Evolutionary conservation across 1,284 basidiomycete genomes (phyloP).

Genomic region (Mycosarcoma maydis): DNA sequence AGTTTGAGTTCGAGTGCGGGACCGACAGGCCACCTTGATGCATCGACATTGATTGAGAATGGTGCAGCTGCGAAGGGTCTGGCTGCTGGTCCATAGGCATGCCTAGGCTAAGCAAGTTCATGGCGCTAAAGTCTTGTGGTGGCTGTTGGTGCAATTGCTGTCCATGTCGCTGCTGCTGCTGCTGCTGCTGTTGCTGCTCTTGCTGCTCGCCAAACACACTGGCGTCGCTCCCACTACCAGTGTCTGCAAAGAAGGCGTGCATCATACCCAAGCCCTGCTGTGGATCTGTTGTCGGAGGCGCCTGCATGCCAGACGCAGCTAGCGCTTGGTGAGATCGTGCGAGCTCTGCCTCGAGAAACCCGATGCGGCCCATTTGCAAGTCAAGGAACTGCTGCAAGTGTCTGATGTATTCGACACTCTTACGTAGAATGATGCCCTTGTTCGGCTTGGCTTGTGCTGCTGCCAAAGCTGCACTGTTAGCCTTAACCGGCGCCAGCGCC

Average conservation of each 20-base stretch:
- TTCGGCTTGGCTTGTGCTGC: constrained; percentile 64
- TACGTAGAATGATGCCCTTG: constrained; percentile 65
- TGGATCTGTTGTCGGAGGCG: constrained; percentile 41
- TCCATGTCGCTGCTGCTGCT: constrained; percentile 9
- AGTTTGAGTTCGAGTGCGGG: constrained; percentile 20
- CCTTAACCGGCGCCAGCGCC: constrained; percentile 54
- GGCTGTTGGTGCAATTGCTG: constrained; percentile 23
- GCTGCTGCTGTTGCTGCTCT: constrained; percentile 25
- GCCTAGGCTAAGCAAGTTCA: constrained; percentile 43
- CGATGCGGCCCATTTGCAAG: constrained; percentile 57
- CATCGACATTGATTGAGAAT: constrained; percentile 18
- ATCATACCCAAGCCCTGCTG: constrained; percentile 47
- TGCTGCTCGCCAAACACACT: constrained; percentile 20
- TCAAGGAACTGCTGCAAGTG: constrained; percentile 63
- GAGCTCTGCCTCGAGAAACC: constrained; percentile 57
- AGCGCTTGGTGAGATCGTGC: constrained; percentile 39
- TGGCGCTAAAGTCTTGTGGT: constrained; percentile 39
- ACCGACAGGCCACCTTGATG: constrained; percentile 13
- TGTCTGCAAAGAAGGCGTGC: constrained; percentile 39
- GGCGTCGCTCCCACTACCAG: not conserved
- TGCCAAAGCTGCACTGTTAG: constrained; percentile 56
- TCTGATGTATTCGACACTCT: constrained; percentile 65
- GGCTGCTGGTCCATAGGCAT: constrained; percentile 30
- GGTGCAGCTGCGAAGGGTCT: not conserved
- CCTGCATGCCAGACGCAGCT: constrained; percentile 43